Evolutionary conservation across 129 eudicot species (phyloP).

Genomic region (Scalesia atractyloides): DNA sequence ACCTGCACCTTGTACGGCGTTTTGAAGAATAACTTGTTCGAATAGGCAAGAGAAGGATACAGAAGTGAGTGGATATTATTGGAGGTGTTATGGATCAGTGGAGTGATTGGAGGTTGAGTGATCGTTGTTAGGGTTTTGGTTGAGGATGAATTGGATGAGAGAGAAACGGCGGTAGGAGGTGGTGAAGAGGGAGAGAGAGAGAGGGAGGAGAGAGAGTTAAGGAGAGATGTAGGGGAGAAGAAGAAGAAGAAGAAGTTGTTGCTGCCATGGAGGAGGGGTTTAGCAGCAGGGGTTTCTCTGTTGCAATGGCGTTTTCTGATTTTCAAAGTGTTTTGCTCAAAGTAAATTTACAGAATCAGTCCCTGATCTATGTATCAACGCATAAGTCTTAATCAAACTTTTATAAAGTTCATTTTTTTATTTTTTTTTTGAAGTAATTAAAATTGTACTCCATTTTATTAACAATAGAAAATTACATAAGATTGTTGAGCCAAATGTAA

Average conservation of each 20-base stretch:
- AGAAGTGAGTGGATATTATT: constrained; percentile 31
- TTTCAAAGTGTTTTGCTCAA: not conserved
- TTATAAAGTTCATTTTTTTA: not conserved
- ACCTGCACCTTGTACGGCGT: constrained; percentile 64
- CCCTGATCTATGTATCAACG: not conserved
- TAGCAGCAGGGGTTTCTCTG: constrained; percentile 29
- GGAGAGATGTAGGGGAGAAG: constrained; percentile 29
- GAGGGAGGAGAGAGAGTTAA: constrained; percentile 36
- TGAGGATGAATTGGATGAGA: constrained; percentile 11
- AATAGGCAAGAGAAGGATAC: constrained; percentile 35
- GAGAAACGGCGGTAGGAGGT: constrained; percentile 8
- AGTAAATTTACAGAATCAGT: not conserved
- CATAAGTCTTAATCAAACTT: not conserved
- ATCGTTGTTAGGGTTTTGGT: constrained; percentile 18
- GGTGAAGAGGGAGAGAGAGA: constrained; percentile 25
- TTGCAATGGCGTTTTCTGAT: not conserved
- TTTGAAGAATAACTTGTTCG: constrained; percentile 45
- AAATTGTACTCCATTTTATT: too few species aligned
- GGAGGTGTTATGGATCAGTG: constrained; percentile 13
- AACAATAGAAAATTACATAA: too few species aligned
- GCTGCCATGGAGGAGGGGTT: constrained; percentile 18
- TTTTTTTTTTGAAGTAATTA: too few species aligned
- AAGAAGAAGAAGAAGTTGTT: constrained; percentile 15
- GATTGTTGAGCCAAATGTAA: too few species aligned
- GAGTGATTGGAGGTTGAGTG: constrained; percentile 23